A percentile compares a stretch with the other conserved stretches of the same genome.
Evolutionary conservation across 2,329 filamentous ascomycete species (phyloP).

Genomic region (Colletotrichum abscissum): DNA sequence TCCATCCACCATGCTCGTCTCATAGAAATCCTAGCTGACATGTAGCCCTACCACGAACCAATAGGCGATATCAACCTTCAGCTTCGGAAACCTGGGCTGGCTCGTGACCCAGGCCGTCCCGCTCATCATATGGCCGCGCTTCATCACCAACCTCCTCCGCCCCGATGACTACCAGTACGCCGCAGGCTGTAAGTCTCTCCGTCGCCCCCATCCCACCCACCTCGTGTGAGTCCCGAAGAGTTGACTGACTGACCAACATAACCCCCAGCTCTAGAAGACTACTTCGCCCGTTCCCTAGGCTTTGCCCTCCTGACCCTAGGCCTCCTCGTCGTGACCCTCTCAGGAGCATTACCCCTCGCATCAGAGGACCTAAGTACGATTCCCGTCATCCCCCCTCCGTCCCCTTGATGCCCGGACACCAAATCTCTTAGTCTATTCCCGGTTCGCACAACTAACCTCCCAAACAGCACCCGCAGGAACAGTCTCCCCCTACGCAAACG

Average conservation of each 20-base stretch:
- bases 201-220: background rate
- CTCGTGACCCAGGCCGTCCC: constrained; percentile 59
- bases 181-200: constrained; percentile 44
- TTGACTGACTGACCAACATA: constrained; percentile 6
- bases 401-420: background rate
- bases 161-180: constrained; percentile 39
- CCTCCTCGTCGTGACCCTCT: constrained; percentile 73
- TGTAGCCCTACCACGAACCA: background rate
- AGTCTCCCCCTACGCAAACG: constrained; percentile 72
- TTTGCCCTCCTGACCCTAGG: constrained; percentile 74
- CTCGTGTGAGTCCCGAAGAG: background rate
- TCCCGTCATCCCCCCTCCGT: background rate
- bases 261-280: constrained; percentile 71
- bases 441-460: background rate
- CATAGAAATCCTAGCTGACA: background rate
- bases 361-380: constrained; percentile 49
- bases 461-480: constrained; percentile 43
- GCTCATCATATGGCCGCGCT: constrained; percentile 59
- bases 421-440: background rate
- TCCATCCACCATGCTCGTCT: background rate
- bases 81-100: constrained; percentile 64
- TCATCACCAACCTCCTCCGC: constrained; percentile 57
- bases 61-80: constrained; percentile 62
- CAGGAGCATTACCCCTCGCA: constrained; percentile 76
- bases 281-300: constrained; percentile 79